A percentile compares a stretch with the other conserved stretches of the same genome.
Conservation (phyloP, 2,329 filamentous ascomycete species). For the Arachnomyces sp. region DNA sequence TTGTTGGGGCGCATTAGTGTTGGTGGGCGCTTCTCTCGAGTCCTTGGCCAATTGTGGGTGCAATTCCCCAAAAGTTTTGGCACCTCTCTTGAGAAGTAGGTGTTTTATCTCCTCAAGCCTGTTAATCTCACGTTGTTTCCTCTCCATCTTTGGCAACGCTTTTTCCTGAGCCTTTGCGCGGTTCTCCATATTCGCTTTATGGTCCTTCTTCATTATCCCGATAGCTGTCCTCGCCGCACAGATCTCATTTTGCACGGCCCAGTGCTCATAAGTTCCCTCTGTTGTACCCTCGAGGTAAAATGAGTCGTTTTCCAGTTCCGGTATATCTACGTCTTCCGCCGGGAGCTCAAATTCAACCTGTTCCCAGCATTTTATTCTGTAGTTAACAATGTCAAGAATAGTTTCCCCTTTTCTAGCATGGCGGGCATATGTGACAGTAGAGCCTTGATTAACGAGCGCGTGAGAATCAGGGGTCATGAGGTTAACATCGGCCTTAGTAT, state of each 20-base stretch:
- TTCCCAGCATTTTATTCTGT: slow-evolving; percentile 42
- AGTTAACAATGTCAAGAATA: slow-evolving; percentile 53
- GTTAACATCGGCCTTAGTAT: slow-evolving; percentile 58
- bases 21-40: slow-evolving; percentile 5
- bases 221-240: slow-evolving; percentile 17
- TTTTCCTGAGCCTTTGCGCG: too few relatives aligned
- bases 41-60: slow-evolving; percentile 42
- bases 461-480: slow-evolving; percentile 40
- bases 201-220: too few relatives aligned
- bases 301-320: slow-evolving; percentile 27
- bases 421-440: slow-evolving; percentile 9
- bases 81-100: slow-evolving; percentile 49
- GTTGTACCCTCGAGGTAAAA: slow-evolving; percentile 42
- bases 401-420: slow-evolving; percentile 41
- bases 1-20: background rate
- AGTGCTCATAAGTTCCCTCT: slow-evolving; percentile 51
- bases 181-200: too few relatives aligned
- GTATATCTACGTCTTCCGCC: too few relatives aligned
- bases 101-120: slow-evolving; percentile 48
- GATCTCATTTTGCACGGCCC: slow-evolving; percentile 36
- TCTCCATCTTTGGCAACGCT: background rate
- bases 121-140: slow-evolving; percentile 27
- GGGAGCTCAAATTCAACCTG: slow-evolving; percentile 32
- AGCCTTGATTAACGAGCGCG: slow-evolving; percentile 4
- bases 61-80: slow-evolving; percentile 59